Base-by-base conservation (phyloP, 176 grass and related monocot genomes). In the Dactylis glomerata region DNA sequence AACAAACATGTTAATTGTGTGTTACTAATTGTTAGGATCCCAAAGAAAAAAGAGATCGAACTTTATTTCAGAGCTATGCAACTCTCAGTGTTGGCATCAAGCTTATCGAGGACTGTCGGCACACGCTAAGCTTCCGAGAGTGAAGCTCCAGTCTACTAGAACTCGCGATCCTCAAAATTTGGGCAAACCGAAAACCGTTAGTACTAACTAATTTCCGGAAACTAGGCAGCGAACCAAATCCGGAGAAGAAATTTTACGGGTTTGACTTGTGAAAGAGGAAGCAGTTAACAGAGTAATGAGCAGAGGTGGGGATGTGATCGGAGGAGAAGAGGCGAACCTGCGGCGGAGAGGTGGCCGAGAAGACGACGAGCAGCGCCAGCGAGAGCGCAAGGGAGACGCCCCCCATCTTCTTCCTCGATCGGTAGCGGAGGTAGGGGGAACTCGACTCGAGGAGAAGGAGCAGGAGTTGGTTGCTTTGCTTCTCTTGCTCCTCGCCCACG, bases 341-440 rank as follows among this genome's bases (percentile, higher is more conserved):
- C 8, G 71, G 42, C 8, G 26, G 44, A 31, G 71, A 26, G 0
- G 16, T 26, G 44, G 71, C 71, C 8, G 71, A 74, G 44, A 74
- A 8, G 71, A 50, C 26, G 70, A 17, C 42, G 71, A 74, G 71
- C 16, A 74, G 71, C 26, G 26, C 44, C 0, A 74, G 16, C 64
- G 64, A 27, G 71, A 49, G 71, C 58, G 58, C 16, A 1, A 75
- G 1, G 45, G 44, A 30, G 3, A 1, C 71, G 44, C 16, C 0
- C 44, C 44, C 45, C 72, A 75, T 75, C 71, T 31, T 75, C 71
- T 22, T 75, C 45, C 45, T 9, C 72, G 70, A 67, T 67, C 66
- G 8, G 34, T 8, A 5, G 51, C 27, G 45, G 28, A 30, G 56
- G 24, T 3, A 59, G 55, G 59, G 22, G 11, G 57, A 62, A 11